A percentile compares a stretch with the other conserved stretches of the same genome.
Conservation (phyloP, 2,329 filamentous ascomycete genomes). For the Sporothrix schenckii region DNA sequence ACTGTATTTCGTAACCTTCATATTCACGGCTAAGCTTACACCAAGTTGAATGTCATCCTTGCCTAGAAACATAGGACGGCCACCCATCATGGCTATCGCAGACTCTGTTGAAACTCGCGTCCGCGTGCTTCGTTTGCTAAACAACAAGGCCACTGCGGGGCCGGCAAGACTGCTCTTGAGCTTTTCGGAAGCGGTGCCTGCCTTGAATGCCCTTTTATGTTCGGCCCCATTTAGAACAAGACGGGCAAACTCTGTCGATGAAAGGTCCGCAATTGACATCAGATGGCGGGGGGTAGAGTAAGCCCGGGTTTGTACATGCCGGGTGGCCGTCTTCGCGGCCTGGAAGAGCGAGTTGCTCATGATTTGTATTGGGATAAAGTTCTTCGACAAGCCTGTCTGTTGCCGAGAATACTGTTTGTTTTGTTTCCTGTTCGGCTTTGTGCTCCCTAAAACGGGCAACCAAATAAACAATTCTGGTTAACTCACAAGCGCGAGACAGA, state of each 20-base stretch:
- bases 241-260: slow-evolving; percentile 73
- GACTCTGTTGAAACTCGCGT: slow-evolving; percentile 93
- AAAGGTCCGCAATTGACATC: slow-evolving; percentile 86
- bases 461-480: background rate
- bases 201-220: slow-evolving; percentile 76
- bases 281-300: slow-evolving; percentile 74
- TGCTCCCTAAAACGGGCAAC: background rate
- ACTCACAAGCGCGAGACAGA: background rate
- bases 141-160: slow-evolving; percentile 90
- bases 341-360: slow-evolving; percentile 38
- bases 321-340: slow-evolving; percentile 38
- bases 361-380: background rate
- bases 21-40: slow-evolving; percentile 52
- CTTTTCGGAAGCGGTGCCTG: slow-evolving; percentile 53
- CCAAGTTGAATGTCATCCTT: slow-evolving; percentile 96
- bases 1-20: background rate
- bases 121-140: slow-evolving; percentile 92
- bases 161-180: slow-evolving; percentile 68
- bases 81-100: slow-evolving; percentile 83
- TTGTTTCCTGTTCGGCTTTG: background rate
- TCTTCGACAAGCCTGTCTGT: background rate
- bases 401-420: background rate
- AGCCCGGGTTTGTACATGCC: slow-evolving; percentile 47
- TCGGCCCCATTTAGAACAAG: slow-evolving; percentile 80
- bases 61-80: slow-evolving; percentile 94